Evolutionary conservation across 2,329 filamentous ascomycete genomes (phyloP).

Genomic region (Alternaria tenuissima): DNA sequence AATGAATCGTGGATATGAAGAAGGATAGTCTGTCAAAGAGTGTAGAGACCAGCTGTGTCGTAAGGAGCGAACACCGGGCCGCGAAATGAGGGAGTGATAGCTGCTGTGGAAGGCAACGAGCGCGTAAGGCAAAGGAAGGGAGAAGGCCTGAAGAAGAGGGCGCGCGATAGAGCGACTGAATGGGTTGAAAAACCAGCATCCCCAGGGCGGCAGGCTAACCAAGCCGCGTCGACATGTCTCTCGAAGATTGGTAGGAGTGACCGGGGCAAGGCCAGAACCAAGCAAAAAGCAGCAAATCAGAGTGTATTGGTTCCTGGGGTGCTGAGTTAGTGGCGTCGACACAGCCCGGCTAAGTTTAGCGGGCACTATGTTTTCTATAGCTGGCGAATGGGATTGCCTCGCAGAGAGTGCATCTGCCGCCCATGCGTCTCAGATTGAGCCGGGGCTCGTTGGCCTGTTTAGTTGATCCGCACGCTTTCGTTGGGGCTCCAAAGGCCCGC

Average conservation of each 20-base stretch:
- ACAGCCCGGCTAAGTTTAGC: slow-evolving; percentile 27
- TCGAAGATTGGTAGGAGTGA: slow-evolving; percentile 36
- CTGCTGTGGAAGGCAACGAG: slow-evolving; percentile 35
- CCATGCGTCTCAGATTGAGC: slow-evolving; percentile 38
- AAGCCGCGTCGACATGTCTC: slow-evolving; percentile 37
- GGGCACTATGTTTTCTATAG: slow-evolving; percentile 23
- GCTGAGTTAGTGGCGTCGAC: slow-evolving; percentile 13
- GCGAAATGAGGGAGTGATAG: slow-evolving; percentile 39
- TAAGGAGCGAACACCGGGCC: slow-evolving; percentile 53
- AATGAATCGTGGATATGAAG: slow-evolving; percentile 28
- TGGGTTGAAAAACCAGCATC: slow-evolving; percentile 34
- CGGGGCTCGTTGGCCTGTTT: slow-evolving; percentile 24
- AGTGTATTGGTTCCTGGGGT: slow-evolving; percentile 15
- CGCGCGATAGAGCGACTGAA: slow-evolving; percentile 22
- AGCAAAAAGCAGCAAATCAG: slow-evolving; percentile 29
- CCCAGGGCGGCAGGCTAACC: slow-evolving; percentile 24
- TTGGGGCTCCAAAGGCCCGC: slow-evolving; percentile 20
- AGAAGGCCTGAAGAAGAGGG: slow-evolving; percentile 35
- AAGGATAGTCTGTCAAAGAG: slow-evolving; percentile 50
- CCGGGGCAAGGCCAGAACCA: slow-evolving; percentile 32
- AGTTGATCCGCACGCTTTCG: slow-evolving; percentile 19
- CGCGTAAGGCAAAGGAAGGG: slow-evolving; percentile 38
- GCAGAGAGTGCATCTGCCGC: slow-evolving; percentile 24
- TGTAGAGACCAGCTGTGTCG: slow-evolving; percentile 45
- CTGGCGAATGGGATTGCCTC: slow-evolving; percentile 23